These are phyloP conservation scores for Leishmania tarentolae DNA, from an alignment of 208 protist species.

Conservation along the genomic window DNA sequence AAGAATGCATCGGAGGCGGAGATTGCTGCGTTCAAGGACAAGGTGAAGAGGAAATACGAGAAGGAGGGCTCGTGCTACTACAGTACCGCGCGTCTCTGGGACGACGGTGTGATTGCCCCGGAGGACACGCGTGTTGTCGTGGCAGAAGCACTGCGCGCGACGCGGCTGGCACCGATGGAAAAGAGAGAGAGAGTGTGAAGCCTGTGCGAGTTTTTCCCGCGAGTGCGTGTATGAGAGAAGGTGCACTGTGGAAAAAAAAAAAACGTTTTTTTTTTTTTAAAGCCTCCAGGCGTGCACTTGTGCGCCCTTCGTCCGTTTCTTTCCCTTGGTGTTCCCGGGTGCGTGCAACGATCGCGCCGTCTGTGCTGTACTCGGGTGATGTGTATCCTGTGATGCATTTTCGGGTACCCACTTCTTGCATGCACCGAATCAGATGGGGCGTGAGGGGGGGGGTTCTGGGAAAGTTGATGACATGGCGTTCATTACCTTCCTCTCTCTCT, in stretches of 20 bases:
- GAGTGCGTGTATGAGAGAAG: not conserved
- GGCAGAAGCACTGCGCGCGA: slow-evolving; percentile 79
- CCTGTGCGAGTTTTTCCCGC: not conserved
- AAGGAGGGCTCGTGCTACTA: slow-evolving; percentile 94
- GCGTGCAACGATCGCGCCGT: not conserved
- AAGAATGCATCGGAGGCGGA: slow-evolving; percentile 54
- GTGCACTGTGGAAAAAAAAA: not conserved
- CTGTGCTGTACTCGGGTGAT: not conserved
- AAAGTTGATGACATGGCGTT: not conserved
- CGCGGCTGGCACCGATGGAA: slow-evolving; percentile 68
- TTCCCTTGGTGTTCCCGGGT: not conserved
- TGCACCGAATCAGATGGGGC: not conserved
- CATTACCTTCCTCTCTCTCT: not conserved
- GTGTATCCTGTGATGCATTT: not conserved
- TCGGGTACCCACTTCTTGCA: not conserved
- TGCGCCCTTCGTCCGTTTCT: not conserved
- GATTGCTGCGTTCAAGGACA: slow-evolving; percentile 65
- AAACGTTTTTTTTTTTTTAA: too few species aligned
- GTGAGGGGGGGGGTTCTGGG: not conserved
- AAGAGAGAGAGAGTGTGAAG: not conserved
- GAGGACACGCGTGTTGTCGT: slow-evolving; percentile 86
- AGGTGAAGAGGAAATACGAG: slow-evolving; percentile 92
- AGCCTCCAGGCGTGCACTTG: not conserved
- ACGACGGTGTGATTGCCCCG: slow-evolving; percentile 96
- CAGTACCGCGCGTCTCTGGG: slow-evolving; percentile 94